Conservation (phyloP, 371 early-diverging fungal genomes). For the Saksenaea vasiformis region DNA sequence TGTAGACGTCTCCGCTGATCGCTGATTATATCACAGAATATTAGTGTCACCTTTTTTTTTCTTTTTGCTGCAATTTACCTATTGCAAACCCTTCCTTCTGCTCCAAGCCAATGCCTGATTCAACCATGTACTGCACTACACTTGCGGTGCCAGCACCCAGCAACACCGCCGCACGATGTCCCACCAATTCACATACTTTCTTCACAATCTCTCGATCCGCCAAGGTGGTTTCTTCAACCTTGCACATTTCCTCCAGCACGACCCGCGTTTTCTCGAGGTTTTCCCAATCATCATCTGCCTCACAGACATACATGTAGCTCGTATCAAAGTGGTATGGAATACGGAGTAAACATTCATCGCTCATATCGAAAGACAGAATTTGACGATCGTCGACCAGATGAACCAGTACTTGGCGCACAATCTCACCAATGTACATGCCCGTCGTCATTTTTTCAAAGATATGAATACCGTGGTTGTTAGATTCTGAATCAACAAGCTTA, state of each 20-base stretch:
- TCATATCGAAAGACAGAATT: constrained; percentile 60
- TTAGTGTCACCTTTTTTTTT: background rate
- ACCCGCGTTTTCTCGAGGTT: constrained; percentile 62
- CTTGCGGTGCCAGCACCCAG: constrained; percentile 68
- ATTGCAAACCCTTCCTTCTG: constrained; percentile 68
- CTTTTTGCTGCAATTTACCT: constrained; percentile 46
- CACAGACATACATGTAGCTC: constrained; percentile 71
- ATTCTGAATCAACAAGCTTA: constrained; percentile 70
- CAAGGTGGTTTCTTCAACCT: constrained; percentile 49
- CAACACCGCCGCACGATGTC: constrained; percentile 69
- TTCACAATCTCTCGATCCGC: constrained; percentile 70
- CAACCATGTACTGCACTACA: constrained; percentile 56
- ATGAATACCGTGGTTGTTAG: constrained; percentile 75
- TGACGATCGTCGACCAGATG: constrained; percentile 68
- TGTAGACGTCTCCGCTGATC: constrained; percentile 84
- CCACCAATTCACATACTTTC: constrained; percentile 69
- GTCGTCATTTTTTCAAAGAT: constrained; percentile 92
- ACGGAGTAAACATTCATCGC: constrained; percentile 37
- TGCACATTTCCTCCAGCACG: constrained; percentile 63
- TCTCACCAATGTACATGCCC: constrained; percentile 93
- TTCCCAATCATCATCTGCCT: constrained; percentile 41
- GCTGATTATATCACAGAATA: constrained; percentile 21
- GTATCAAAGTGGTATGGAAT: constrained; percentile 76
- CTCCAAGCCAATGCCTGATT: constrained; percentile 36
- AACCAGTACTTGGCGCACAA: constrained; percentile 76